Evolutionary conservation across 2,329 filamentous ascomycete species (phyloP), one percentile per base, ranked within the genome.

Genomic region (Aspergillus hiratsukae): DNA sequence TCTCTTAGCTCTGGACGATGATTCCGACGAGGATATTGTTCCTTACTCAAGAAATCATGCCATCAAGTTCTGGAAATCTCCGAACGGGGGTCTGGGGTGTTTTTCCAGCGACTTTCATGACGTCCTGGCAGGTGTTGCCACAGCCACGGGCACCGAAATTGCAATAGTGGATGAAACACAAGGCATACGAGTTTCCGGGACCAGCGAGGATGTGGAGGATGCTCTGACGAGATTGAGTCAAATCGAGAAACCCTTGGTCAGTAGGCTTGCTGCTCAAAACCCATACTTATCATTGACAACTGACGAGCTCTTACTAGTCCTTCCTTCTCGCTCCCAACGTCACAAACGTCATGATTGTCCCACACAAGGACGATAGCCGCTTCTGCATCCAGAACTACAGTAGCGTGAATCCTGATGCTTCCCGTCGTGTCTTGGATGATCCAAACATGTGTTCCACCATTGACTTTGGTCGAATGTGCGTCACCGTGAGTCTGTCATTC

Each of bases 201-300:
- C 55, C 4, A 53, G 45, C 9, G 56, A 29, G 7, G 64, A 68
- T 53, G 66, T 71, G 3, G 60, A 72, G 11, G 62, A 69, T 51
- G 69, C 69, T 40, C 48, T 72, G 29, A 57, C 56, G 9, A 66
- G 62, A 27, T 60, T 74, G 10, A 57, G 57, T n/a, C 63, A 61
- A 21, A 53, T 72, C 52, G 64, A 73, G 28, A 61, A 54, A 10
- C 58, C 63, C 1, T 53, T 72, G 54, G 72, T 73, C 61, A 61
- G 67, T 57, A 17, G 29, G 9, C 48, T n/a, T 17, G 14, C 4
- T 23, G 11, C 8, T 21, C 8, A 17, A 9, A 21, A 51, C 11
- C 31, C 8, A 31, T 21, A 9, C 10, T 40, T 48, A 23, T 43
- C 14, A 28, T 51, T 40, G 43, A 35, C 37, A 35, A 48, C 37